phyloP scores from a whole-genome alignment of 805 yeast genomes.

The Ogataea degrootiae region DNA sequence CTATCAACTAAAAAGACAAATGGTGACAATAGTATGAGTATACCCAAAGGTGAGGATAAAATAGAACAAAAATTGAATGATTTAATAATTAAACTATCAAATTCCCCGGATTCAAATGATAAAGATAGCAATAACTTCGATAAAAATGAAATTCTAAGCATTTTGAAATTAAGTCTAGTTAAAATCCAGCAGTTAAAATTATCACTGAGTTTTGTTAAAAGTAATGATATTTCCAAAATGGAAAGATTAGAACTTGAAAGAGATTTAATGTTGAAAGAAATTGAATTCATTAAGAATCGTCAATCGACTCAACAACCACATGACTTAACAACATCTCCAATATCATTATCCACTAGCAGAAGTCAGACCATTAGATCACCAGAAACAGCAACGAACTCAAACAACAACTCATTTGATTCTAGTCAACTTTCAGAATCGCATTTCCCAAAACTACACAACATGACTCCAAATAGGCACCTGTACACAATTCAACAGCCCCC shows the following conservation, averaged over 20 bases:
- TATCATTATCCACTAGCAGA: background rate
- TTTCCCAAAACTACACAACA: constrained; percentile 9
- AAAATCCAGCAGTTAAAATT: constrained; percentile 16
- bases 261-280: constrained; percentile 20
- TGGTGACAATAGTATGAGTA: background rate
- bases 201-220: constrained; percentile 12
- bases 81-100: constrained; percentile 8
- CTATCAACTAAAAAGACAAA: constrained; percentile 9
- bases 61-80: constrained; percentile 17
- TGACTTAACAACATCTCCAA: background rate
- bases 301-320: background rate
- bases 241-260: constrained; percentile 22
- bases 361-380: background rate
- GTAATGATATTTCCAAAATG: constrained; percentile 15
- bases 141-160: constrained; percentile 5
- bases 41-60: constrained; percentile 20
- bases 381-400: background rate
- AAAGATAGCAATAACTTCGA: background rate
- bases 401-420: background rate
- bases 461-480: constrained; percentile 7
- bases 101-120: background rate
- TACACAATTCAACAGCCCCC: constrained; percentile 1
- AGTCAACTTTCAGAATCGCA: background rate
- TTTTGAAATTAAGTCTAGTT: constrained; percentile 15
- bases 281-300: constrained; percentile 18